A percentile compares a stretch with the other conserved stretches of the same genome.
phyloP scores from a whole-genome alignment of 768 basidiomycete genomes.

The Auricularia cornea region DNA sequence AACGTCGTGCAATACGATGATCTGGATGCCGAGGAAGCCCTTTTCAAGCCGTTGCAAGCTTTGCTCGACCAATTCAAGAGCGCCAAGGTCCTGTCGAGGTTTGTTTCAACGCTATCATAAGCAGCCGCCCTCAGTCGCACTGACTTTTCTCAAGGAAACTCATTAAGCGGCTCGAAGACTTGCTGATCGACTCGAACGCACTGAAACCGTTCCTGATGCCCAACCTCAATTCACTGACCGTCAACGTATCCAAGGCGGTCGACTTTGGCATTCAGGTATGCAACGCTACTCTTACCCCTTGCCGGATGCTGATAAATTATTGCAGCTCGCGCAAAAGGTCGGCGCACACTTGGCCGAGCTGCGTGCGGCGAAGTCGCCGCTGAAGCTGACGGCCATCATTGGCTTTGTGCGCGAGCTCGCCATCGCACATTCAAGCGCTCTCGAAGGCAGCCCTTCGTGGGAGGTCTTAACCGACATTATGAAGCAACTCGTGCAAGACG shows the following conservation, averaged over 20 bases:
- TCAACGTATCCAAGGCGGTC: conserved; percentile 69
- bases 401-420: conserved; percentile 68
- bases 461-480: conserved; percentile 67
- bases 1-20: conserved; percentile 64
- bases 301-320: neutral
- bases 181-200: conserved; percentile 61
- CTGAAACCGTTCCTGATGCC: conserved; percentile 63
- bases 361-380: conserved; percentile 64
- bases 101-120: too few species aligned
- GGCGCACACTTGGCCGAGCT: conserved; percentile 81
- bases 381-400: conserved; percentile 66
- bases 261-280: conserved; percentile 86
- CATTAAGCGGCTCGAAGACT: conserved; percentile 73
- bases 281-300: conserved; percentile 1
- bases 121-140: neutral
- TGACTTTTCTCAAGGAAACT: conserved; percentile 58
- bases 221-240: conserved; percentile 64
- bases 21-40: conserved; percentile 60
- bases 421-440: conserved; percentile 58
- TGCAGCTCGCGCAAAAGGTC: conserved; percentile 79
- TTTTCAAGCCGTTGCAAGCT: conserved; percentile 76
- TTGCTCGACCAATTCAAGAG: conserved; percentile 75
- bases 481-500: conserved; percentile 59
- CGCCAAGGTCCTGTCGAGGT: conserved; percentile 77
- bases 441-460: conserved; percentile 62